Conservation (phyloP, 2,329 filamentous ascomycete species). For the Reticulascus tulasneorum region DNA sequence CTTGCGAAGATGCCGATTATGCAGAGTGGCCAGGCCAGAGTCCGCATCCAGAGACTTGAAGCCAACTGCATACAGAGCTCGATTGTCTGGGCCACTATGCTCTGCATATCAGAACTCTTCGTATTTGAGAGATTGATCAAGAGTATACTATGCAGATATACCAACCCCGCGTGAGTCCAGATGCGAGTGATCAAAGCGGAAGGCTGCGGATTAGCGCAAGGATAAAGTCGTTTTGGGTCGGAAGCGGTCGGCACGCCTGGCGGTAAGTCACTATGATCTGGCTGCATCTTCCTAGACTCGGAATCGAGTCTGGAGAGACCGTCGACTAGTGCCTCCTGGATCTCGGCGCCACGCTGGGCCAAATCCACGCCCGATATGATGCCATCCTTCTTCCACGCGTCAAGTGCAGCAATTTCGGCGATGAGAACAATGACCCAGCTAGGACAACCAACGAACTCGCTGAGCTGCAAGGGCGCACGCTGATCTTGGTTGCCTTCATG, state of each 20-base stretch:
- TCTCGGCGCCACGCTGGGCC: slow-evolving; percentile 19
- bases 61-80: slow-evolving; percentile 30
- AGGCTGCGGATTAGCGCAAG: slow-evolving; percentile 8
- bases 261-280: slow-evolving; percentile 10
- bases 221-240: slow-evolving; percentile 5
- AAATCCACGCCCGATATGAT: slow-evolving; percentile 42
- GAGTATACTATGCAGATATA: slow-evolving; percentile 44
- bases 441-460: slow-evolving; percentile 26
- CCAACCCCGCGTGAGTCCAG: slow-evolving; percentile 43
- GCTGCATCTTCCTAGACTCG: slow-evolving; percentile 12
- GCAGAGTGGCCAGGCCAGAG: slow-evolving; percentile 35
- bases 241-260: slow-evolving; percentile 6
- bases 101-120: slow-evolving; percentile 32
- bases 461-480: slow-evolving; percentile 35
- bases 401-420: slow-evolving; percentile 47
- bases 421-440: slow-evolving; percentile 54
- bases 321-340: slow-evolving; percentile 2
- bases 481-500: not conserved
- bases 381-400: slow-evolving; percentile 51
- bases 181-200: slow-evolving; percentile 19
- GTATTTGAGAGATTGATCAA: slow-evolving; percentile 40
- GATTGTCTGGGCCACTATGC: slow-evolving; percentile 23
- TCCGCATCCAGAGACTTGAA: slow-evolving; percentile 33
- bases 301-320: slow-evolving; percentile 13
- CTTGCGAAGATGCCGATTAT: slow-evolving; percentile 34